A percentile compares a stretch with the other conserved stretches of the same genome.
Evolutionary conservation across 1,139 yeast genomes (phyloP).

Genomic region (Kluyveromyces marxianus): DNA sequence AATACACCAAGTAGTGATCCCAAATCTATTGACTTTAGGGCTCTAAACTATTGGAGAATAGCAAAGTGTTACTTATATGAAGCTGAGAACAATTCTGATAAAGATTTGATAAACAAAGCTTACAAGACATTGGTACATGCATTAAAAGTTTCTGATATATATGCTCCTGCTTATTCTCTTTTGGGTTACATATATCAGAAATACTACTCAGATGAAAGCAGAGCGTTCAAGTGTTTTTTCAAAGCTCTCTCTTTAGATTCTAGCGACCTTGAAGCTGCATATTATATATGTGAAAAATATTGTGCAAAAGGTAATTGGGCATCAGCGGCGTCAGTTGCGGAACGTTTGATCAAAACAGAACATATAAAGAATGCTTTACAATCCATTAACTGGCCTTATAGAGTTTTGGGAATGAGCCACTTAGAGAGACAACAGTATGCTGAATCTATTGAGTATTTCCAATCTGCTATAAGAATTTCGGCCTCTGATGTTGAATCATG

Average conservation of each 20-base stretch:
- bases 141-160: conserved; percentile 53
- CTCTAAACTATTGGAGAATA: conserved; percentile 61
- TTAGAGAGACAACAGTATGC: conserved; percentile 67
- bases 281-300: conserved; percentile 60
- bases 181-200: conserved; percentile 65
- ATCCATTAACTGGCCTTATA: conserved; percentile 66
- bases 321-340: conserved; percentile 69
- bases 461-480: conserved; percentile 67
- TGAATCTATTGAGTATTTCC: conserved; percentile 84
- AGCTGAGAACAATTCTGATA: conserved; percentile 21
- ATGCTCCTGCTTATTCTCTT: conserved; percentile 73
- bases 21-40: conserved; percentile 47
- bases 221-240: conserved; percentile 83
- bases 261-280: conserved; percentile 68
- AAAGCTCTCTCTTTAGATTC: conserved; percentile 85
- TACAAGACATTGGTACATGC: conserved; percentile 55
- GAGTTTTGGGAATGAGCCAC: conserved; percentile 75
- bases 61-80: conserved; percentile 49
- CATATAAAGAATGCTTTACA: conserved; percentile 45
- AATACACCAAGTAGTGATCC: conserved; percentile 44
- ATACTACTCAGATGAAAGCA: conserved; percentile 46
- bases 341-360: conserved; percentile 56
- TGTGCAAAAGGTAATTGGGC: conserved; percentile 73
- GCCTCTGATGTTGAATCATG: conserved; percentile 70
- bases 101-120: conserved; percentile 32